Conservation (phyloP, 495 filamentous ascomycete genomes). For the Friedmanniomyces simplex region DNA sequence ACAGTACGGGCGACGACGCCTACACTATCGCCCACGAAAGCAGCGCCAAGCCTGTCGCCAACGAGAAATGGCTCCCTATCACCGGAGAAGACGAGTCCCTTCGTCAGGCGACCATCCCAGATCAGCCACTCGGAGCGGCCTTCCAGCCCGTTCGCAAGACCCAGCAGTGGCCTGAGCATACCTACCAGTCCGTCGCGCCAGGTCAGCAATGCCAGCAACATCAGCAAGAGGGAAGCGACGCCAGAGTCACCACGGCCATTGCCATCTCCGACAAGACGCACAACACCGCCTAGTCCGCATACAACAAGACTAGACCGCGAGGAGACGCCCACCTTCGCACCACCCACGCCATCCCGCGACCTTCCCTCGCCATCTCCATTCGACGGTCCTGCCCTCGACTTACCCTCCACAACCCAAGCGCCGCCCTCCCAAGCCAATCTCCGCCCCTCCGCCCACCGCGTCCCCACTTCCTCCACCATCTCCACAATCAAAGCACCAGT, state of each 20-base stretch:
- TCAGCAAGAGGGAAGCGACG: not conserved
- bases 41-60: not conserved
- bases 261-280: not conserved
- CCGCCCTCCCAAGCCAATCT: not conserved
- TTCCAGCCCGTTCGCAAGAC: conserved; percentile 16
- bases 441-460: conserved; percentile 9
- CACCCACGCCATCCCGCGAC: not conserved
- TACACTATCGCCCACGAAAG: conserved; percentile 4
- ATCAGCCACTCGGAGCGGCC: conserved; percentile 14
- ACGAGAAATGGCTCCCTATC: conserved; percentile 8
- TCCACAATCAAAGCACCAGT: conserved; percentile 6
- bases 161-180: conserved; percentile 12
- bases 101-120: conserved; percentile 19
- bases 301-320: not conserved
- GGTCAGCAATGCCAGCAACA: conserved; percentile 4
- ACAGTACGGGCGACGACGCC: conserved; percentile 17
- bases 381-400: not conserved
- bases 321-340: not conserved
- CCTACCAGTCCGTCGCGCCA: conserved; percentile 8
- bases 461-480: conserved; percentile 8
- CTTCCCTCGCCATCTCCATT: conserved; percentile 3
- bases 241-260: not conserved
- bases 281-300: not conserved
- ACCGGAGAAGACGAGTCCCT: conserved; percentile 20
- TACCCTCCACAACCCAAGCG: not conserved